Percentiles rank a stretch among this genome's conserved stretches.
phyloP scores from a whole-genome alignment of 805 yeast species.

The Ogataea degrootiae region DNA sequence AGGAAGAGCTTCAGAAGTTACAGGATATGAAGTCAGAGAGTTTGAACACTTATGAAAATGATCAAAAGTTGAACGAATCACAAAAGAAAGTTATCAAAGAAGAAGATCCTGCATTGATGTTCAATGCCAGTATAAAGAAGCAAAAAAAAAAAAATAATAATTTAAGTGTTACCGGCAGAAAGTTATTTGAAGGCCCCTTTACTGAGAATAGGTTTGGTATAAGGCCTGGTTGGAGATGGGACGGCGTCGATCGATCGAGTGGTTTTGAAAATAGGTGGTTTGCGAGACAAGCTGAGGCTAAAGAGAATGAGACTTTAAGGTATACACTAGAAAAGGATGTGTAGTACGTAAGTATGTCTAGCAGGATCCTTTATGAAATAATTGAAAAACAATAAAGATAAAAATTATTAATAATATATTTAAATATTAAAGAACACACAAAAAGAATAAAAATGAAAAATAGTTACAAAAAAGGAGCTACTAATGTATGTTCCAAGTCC shows the following conservation, averaged over 20 bases:
- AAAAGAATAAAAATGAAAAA: no score
- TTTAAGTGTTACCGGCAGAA: slow-evolving; percentile 43
- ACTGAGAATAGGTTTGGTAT: slow-evolving; percentile 74
- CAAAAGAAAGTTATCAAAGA: slow-evolving; percentile 32
- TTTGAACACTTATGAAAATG: slow-evolving; percentile 33
- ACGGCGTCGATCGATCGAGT: slow-evolving; percentile 84
- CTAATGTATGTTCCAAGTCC: no score
- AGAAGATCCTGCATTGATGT: slow-evolving; percentile 64
- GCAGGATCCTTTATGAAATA: background rate
- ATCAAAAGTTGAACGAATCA: slow-evolving; percentile 32
- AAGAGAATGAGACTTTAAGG: slow-evolving; percentile 27
- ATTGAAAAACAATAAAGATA: background rate
- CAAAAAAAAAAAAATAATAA: slow-evolving; percentile 13
- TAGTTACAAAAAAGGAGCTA: no score
- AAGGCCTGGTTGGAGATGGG: slow-evolving; percentile 83
- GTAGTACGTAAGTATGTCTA: slow-evolving; percentile 4
- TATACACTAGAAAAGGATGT: slow-evolving; percentile 38
- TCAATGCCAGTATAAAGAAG: slow-evolving; percentile 28
- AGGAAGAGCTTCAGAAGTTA: slow-evolving; percentile 31
- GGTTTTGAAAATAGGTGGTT: slow-evolving; percentile 75
- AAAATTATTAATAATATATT: background rate
- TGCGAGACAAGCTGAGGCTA: slow-evolving; percentile 33
- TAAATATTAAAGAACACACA: background rate
- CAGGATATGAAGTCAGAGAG: slow-evolving; percentile 20
- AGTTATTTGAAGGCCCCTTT: slow-evolving; percentile 47